Base-by-base conservation (phyloP, 202 grass and related monocot genomes). In the Dendrocalamus latiflorus region DNA sequence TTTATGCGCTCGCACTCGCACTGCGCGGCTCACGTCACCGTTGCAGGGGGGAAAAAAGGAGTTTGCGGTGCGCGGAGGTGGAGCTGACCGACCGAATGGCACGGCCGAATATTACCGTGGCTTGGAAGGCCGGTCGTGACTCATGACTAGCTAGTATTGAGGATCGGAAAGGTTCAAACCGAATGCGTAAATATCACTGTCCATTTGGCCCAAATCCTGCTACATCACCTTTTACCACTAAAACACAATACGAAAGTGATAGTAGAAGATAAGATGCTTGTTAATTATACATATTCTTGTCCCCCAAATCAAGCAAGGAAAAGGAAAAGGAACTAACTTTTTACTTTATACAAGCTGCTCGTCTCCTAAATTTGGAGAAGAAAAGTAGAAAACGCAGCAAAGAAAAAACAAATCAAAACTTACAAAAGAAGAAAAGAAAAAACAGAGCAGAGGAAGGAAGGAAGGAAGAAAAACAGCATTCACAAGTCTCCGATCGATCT, bases 241-340 rank as follows among this genome's bases (percentile, higher is more conserved):
- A 47, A 83, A 20, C 73, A 45, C 18, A 74, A 43, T 24, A 20
- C 12, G 18, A 70, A 91, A 79, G 43, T 51, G 83, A 37, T 2
- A 38, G 56, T 6, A 54, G 17, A 78, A 75, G 66, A 83, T 83
- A 86, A 89, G 66, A 86, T 86, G 83, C 75, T 66, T 15, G 67
- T 56, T 83, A 89, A 89, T 89, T 89, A 86, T 92, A 79, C 80
- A 70, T 75, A 81, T 90, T 88, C 88, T 87, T 90, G 83, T 73
- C 74, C 83, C 68, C 68, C 43, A 79, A 90, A 79, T 75, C 75
- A 84, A 90, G 77, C 85, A 90, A 90, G 7, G 14, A 18, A 14
- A 14, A 67, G 65, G 7, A 37, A 77, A 93, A 74, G 60, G 21
- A 36, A 3, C 36, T 21, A 34, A 4, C 71, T 90, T 85, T 90